Conservation (phyloP, 2,329 filamentous ascomycete species). For the Lasiodiplodia gonubiensis region DNA sequence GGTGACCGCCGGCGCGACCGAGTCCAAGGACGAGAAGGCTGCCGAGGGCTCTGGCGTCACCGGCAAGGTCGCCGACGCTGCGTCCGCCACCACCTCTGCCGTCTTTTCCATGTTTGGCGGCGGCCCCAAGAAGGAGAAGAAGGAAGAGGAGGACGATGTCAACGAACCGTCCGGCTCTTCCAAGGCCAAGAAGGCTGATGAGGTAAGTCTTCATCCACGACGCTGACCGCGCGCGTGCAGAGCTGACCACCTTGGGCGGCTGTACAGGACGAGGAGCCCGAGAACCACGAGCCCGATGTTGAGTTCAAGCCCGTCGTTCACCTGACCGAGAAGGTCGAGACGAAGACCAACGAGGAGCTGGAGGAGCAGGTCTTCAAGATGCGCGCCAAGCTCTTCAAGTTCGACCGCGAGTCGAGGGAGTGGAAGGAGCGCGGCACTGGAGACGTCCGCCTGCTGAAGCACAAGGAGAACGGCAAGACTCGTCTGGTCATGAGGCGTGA, state of each 20-base stretch:
- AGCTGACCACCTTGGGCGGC: neutral
- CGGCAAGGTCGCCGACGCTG: conserved; percentile 47
- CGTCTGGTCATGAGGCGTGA: conserved; percentile 97
- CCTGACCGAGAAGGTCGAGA: conserved; percentile 95
- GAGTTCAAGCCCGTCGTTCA: conserved; percentile 97
- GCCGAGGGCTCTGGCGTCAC: conserved; percentile 34
- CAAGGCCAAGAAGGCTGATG: conserved; percentile 69
- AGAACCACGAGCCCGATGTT: conserved; percentile 90
- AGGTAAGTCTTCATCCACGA: conserved; percentile 51
- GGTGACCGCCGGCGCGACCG: conserved; percentile 48
- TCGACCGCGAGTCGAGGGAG: conserved; percentile 87
- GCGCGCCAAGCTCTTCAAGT: conserved; percentile 99
- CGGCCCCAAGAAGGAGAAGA: conserved; percentile 95
- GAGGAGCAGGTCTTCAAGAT: conserved; percentile 99
- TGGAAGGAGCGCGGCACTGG: conserved; percentile 99
- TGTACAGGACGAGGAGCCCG: conserved; percentile 68
- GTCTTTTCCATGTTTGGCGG: conserved; percentile 98
- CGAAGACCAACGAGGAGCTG: conserved; percentile 96
- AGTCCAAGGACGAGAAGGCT: conserved; percentile 59
- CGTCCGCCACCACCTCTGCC: conserved; percentile 42
- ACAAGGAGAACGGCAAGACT: conserved; percentile 98
- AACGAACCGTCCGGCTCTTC: conserved; percentile 89
- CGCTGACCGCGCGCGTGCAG: neutral
- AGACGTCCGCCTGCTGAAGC: conserved; percentile 94
- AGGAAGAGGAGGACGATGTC: conserved; percentile 78